Evolutionary conservation across 306 rosid species (phyloP).

Genomic region (Fagus sylvatica): DNA sequence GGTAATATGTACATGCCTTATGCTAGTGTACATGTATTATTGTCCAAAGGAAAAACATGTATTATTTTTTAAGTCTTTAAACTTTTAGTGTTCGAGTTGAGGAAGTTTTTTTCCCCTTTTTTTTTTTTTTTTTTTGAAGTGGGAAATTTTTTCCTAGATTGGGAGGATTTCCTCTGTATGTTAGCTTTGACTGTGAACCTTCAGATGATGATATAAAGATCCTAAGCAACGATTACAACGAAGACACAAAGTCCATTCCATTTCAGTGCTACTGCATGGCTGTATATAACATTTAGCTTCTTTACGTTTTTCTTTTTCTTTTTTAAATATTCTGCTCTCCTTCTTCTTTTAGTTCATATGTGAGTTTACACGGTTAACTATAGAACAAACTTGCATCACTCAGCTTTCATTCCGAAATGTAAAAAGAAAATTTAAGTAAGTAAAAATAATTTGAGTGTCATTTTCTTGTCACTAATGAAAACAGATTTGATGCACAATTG

Average conservation of each 20-base stretch:
- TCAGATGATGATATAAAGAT: conserved; percentile 10
- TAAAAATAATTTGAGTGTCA: neutral
- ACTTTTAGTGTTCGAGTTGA: too few species aligned
- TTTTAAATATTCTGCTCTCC: too few species aligned
- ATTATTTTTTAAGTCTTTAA: too few species aligned
- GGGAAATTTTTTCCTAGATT: neutral
- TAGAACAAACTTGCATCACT: neutral
- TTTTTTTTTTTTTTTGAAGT: neutral
- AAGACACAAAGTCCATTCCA: too few species aligned
- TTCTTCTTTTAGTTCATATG: neutral
- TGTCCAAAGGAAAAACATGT: too few species aligned
- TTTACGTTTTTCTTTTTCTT: too few species aligned
- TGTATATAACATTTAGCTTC: too few species aligned
- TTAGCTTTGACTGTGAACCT: conserved; percentile 20
- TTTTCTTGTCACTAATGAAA: neutral
- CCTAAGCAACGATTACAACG: too few species aligned
- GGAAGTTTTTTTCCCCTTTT: too few species aligned
- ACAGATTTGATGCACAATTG: conserved; percentile 70
- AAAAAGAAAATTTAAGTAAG: neutral
- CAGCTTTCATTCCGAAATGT: neutral
- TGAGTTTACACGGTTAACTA: neutral
- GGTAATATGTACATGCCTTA: too few species aligned
- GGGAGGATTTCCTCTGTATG: neutral
- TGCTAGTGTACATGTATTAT: too few species aligned
- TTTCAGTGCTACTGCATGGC: too few species aligned